A percentile compares a stretch with the other conserved stretches of the same genome.
These are phyloP conservation scores for Phytopythium ostracodes DNA, from an alignment of 352 stramenopile genomes.

Conservation along the genomic window DNA sequence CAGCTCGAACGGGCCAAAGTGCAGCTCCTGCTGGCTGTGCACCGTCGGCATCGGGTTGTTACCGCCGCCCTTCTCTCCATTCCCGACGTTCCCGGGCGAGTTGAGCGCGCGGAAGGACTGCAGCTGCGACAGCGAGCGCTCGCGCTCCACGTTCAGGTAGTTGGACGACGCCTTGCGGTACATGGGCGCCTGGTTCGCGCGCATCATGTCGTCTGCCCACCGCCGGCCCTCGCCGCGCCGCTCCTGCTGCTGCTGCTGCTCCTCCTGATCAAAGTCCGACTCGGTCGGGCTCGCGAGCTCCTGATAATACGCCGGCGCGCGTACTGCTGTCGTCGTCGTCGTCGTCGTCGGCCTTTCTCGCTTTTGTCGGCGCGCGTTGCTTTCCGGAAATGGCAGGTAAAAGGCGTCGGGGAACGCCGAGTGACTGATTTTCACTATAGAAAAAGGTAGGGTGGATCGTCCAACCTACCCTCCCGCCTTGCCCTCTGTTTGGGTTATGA, in stretches of 20 bases:
- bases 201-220: background rate
- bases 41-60: constrained; percentile 8
- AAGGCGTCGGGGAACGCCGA: constrained; percentile 4
- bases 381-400: background rate
- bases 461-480: too few relatives aligned
- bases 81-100: constrained; percentile 3
- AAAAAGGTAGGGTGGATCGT: background rate
- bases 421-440: constrained; percentile 3
- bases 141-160: constrained; percentile 70
- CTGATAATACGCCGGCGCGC: background rate
- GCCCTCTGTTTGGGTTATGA: background rate
- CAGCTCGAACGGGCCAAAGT: constrained; percentile 57
- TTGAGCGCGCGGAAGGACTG: constrained; percentile 46
- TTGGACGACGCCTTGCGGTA: constrained; percentile 65
- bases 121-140: constrained; percentile 53
- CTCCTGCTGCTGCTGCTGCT: background rate
- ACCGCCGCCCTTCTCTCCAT: constrained; percentile 1
- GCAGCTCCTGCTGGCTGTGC: constrained; percentile 10
- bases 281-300: constrained; percentile 5
- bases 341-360: background rate
- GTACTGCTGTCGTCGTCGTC: background rate
- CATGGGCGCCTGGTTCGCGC: constrained; percentile 17
- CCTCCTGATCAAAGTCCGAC: constrained; percentile 1
- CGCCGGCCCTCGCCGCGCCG: background rate
- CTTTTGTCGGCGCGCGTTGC: background rate